Evolutionary conservation across 805 yeast species (phyloP), one percentile per base, ranked within the genome.

Genomic region (Nakazawaea ambrosiae): DNA sequence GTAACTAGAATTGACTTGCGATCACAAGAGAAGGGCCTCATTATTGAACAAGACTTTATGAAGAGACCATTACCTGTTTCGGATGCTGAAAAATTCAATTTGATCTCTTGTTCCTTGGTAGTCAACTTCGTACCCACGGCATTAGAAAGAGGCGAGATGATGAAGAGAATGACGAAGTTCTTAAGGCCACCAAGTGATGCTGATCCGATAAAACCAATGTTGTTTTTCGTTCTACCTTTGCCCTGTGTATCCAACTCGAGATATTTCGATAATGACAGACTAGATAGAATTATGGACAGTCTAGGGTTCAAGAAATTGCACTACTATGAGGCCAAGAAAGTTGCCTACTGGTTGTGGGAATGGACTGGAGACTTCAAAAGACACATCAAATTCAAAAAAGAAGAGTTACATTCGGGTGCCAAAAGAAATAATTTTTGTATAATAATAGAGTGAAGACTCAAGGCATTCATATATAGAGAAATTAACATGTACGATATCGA

Each of bases 221-320:
- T 88, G 4, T 89, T 90, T 51, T 57, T 90, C 10, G 97, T 90
- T 5, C 60, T 90, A 3, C 98, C 98, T 0, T 64, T 83, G 25
- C 96, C 97, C 0, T 90, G 98, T 53, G 64, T 86, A 1, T 55
- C 63, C 7, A 89, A 90, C 54, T 88, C 97, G 0, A 66, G 97
- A 31, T 90, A 89, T 53, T 75, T 81, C 55, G 70, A 73, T 44
- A 63, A 65, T 27, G 53, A 50, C 0, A 56, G 54, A 19, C 59
- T 73, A 7, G 46, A 54, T 1, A 53, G 57, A 1, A 68, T 88
- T 10, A 69, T 81, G 74, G 24, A 42, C 0, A 48, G 64, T 6
- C 58, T 86, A n/a, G 96, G 96, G 0, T 87, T 76, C 45, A 43
- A 40, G 6, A 43, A 63, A 25, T 34, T 66, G 4, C 51, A 63